Conservation (phyloP, 768 basidiomycete genomes). For the Clitopilus hobsonii region DNA sequence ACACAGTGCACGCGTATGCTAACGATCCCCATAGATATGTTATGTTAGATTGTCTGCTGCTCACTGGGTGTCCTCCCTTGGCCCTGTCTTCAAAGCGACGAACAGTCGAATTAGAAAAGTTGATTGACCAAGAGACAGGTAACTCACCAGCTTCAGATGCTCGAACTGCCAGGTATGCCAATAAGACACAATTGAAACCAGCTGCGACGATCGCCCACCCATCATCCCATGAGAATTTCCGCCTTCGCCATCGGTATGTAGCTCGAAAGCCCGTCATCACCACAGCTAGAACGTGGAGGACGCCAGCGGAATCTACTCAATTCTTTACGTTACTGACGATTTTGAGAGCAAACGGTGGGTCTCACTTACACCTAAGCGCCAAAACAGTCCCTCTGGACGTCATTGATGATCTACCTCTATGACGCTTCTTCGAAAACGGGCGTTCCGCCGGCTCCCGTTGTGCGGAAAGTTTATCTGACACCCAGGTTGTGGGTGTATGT, state of each 20-base stretch:
- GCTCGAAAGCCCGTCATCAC: not conserved
- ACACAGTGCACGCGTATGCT: slow-evolving; percentile 12
- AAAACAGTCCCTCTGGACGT: no score
- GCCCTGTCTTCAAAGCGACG: not conserved
- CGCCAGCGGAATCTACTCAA: not conserved
- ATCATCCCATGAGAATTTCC: not conserved
- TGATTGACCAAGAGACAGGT: not conserved
- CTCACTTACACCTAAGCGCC: not conserved
- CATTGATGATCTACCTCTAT: no score
- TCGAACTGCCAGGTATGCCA: not conserved
- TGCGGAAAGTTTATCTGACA: no score
- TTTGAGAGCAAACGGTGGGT: no score
- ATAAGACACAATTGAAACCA: not conserved
- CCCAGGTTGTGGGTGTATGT: no score
- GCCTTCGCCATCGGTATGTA: not conserved
- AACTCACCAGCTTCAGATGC: not conserved
- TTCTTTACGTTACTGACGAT: not conserved
- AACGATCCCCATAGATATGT: slow-evolving; percentile 1
- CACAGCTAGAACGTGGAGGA: not conserved
- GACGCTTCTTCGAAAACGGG: no score
- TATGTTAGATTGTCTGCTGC: not conserved
- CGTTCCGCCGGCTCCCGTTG: no score
- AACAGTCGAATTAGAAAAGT: not conserved
- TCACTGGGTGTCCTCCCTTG: not conserved
- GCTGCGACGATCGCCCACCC: not conserved